Conservation (phyloP, 176 grass and related monocot species). For the Thalia dealbata region DNA sequence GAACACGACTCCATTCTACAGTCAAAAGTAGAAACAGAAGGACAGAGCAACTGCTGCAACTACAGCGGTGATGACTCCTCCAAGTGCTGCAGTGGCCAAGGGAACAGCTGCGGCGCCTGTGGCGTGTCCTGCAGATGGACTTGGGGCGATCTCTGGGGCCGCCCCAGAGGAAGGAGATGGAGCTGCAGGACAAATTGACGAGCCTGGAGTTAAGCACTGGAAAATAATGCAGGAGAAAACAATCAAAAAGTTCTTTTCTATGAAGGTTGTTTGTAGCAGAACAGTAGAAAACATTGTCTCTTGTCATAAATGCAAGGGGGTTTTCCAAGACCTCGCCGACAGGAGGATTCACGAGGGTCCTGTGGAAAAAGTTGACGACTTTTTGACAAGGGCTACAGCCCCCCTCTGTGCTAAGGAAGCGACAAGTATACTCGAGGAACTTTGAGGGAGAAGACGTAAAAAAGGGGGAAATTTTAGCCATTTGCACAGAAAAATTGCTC, state of each 20-base stretch:
- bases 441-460: background rate
- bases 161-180: slow-evolving; percentile 12
- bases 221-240: background rate
- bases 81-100: background rate
- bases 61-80: background rate
- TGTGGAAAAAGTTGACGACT: no score
- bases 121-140: slow-evolving; percentile 15
- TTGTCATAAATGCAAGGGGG: no score
- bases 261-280: background rate
- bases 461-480: no score
- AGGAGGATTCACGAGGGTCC: no score
- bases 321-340: no score
- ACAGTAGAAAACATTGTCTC: no score
- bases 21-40: background rate
- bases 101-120: background rate
- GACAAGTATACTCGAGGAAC: no score
- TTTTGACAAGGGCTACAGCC: no score
- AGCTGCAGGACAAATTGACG: background rate
- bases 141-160: slow-evolving; percentile 13
- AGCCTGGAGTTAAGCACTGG: background rate
- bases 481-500: no score
- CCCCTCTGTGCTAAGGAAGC: no score
- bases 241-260: background rate
- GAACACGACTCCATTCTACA: no score
- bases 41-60: background rate